Percentiles rank a stretch among this genome's conserved stretches.
phyloP scores from a whole-genome alignment of 2,329 filamentous ascomycete genomes.

The Beauveria rudraprayagi region DNA sequence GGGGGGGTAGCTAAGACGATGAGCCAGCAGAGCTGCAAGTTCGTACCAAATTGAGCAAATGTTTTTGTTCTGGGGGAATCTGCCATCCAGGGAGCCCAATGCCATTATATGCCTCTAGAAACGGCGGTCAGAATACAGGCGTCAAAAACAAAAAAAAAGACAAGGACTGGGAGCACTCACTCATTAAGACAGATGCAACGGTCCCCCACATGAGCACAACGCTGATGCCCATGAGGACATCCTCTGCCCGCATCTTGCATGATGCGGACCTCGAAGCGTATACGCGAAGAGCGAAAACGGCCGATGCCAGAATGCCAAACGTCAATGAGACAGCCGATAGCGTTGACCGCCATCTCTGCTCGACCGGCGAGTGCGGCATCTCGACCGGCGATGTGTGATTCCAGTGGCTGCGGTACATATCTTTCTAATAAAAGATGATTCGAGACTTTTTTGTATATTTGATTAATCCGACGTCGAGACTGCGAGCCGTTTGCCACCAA shows the following conservation, averaged over 20 bases:
- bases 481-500: background rate
- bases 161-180: background rate
- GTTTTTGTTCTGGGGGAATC: background rate
- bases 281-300: background rate
- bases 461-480: background rate
- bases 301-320: slow-evolving; percentile 7
- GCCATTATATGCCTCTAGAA: slow-evolving; percentile 9
- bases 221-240: slow-evolving; percentile 6
- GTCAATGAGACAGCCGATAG: slow-evolving; percentile 6
- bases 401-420: background rate
- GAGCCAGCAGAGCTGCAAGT: too few relatives aligned
- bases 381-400: slow-evolving; percentile 2
- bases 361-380: background rate
- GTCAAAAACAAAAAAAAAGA: too few relatives aligned
- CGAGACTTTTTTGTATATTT: background rate
- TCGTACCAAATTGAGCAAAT: slow-evolving; percentile 3
- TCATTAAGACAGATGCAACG: slow-evolving; percentile 1
- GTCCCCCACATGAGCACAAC: slow-evolving; percentile 12
- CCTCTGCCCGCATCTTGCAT: slow-evolving; percentile 8
- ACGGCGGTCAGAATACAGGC: background rate
- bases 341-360: background rate
- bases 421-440: background rate
- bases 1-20: too few relatives aligned
- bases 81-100: background rate
- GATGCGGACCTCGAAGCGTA: background rate